Base-by-base conservation (phyloP, 805 yeast genomes). In the Ogataea nonfermentans region DNA sequence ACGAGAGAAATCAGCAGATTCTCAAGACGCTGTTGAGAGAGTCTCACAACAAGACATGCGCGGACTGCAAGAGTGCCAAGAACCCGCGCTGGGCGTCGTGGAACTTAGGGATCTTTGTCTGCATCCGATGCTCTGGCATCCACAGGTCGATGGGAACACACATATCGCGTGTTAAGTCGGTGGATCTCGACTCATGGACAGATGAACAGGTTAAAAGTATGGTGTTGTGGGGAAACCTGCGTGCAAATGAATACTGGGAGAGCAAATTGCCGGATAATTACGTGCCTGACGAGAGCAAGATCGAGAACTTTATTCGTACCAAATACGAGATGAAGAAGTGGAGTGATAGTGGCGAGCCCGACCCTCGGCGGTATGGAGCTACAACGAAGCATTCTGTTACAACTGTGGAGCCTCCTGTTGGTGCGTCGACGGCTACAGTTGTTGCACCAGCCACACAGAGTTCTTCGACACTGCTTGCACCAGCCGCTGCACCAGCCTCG, bases 21-120 rank as follows among this genome's bases (percentile, higher is more conserved):
- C 69, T 93, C 47, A 79, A 79, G 61, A 78, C 82, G 23, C 71
- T 93, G 23, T 73, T 93, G 30, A 79, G 78, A 43, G 96, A 88
- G 52, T 79, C 80, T 1, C 78, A 78, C 25, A 93, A 93, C 68
- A 78, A 76, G 55, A 61, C 67, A 30, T 91, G 99, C 62, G 95
- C 90, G 2, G 99, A 91, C 63, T 91, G 99, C 66, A 91, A 93
- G 62, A 74, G 80, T 0, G 75, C 91, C 10, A 74, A 83, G 24
- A 95, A 91, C 62, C 99, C 99, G 15, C 74, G 98, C 39, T 91
- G 99, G 99, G 96, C 98, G 9, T 82, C 95, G 13, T 91, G 97
- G 96, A 89, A 84, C 52, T 63, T 91, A 38, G 99, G 99, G 16
- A 79, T 93, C 41, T 90, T 93, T 56, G 76, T 91, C 29, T 91